Percentiles rank a stretch among this genome's conserved stretches.
Conservation (phyloP, 805 yeast genomes). For the Komagataella phaffii region DNA sequence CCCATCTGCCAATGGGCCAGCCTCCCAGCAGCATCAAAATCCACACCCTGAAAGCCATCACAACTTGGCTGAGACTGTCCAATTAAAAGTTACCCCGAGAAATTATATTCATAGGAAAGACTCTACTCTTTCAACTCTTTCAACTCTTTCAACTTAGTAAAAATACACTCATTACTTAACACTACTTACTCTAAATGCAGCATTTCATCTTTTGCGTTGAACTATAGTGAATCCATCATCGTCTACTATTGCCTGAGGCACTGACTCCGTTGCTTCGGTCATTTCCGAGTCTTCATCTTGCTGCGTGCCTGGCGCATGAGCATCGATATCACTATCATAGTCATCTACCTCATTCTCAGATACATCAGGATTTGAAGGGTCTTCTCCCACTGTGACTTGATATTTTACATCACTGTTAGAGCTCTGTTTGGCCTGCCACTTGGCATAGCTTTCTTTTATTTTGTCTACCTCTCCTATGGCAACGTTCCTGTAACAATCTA, state of each 20-base stretch:
- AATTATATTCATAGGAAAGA: slow-evolving; percentile 1
- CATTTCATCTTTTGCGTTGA: slow-evolving; percentile 52
- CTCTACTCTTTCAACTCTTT: background rate
- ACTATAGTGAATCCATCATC: slow-evolving; percentile 94
- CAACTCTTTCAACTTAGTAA: background rate
- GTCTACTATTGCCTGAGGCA: slow-evolving; percentile 59
- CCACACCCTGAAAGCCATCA: background rate
- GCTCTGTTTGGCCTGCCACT: slow-evolving; percentile 43
- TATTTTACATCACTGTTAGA: slow-evolving; percentile 15
- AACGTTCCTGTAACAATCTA: slow-evolving; percentile 58
- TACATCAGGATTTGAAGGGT: slow-evolving; percentile 49
- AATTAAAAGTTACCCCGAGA: slow-evolving; percentile 3
- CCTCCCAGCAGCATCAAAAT: background rate
- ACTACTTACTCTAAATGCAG: background rate
- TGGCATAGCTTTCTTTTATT: slow-evolving; percentile 46
- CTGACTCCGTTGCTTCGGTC: slow-evolving; percentile 19
- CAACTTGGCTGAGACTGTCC: slow-evolving; percentile 1
- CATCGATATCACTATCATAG: slow-evolving; percentile 26
- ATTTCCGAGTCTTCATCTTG: slow-evolving; percentile 22
- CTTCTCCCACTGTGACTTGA: slow-evolving; percentile 25
- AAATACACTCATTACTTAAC: slow-evolving; percentile 1
- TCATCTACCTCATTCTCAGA: slow-evolving; percentile 35
- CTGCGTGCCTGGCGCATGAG: slow-evolving; percentile 10
- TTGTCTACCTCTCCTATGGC: slow-evolving; percentile 31
- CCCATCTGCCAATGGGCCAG: background rate